Evolutionary conservation across 345 rosid genomes (phyloP).

Genomic region (Linum usitatissimum): DNA sequence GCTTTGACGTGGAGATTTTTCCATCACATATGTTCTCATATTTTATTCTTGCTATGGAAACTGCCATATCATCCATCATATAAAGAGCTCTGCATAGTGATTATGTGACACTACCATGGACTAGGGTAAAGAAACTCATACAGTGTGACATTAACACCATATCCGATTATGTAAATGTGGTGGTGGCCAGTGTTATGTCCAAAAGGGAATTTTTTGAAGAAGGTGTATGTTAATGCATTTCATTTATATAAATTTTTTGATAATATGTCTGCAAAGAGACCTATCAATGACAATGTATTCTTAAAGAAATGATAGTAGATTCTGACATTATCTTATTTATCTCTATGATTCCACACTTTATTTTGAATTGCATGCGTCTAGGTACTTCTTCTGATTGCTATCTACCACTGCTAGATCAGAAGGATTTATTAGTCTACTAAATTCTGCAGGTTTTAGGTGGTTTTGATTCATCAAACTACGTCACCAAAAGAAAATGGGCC

Average conservation of each 20-base stretch:
- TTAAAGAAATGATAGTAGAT: too few species aligned
- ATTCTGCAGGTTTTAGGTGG: slow-evolving; percentile 71
- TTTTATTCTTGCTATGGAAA: not conserved
- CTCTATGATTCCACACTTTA: not conserved
- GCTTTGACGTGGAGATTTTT: not conserved
- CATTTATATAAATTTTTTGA: not conserved
- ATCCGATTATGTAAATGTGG: not conserved
- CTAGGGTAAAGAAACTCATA: not conserved
- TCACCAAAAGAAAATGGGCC: slow-evolving; percentile 84
- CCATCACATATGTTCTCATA: not conserved
- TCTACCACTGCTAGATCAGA: not conserved
- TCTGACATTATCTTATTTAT: too few species aligned
- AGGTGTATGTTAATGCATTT: too few species aligned
- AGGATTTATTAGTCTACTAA: slow-evolving; percentile 2
- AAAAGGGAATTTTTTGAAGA: not conserved
- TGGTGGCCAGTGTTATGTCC: not conserved
- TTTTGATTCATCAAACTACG: slow-evolving; percentile 69
- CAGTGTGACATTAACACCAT: not conserved
- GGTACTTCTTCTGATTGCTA: not conserved
- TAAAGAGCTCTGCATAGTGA: not conserved
- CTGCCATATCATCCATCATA: not conserved
- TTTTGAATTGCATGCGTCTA: not conserved
- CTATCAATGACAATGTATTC: not conserved
- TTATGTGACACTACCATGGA: not conserved
- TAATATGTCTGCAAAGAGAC: not conserved